Conservation (phyloP, 768 basidiomycete genomes). For the Gelatoporia subvermispora region DNA sequence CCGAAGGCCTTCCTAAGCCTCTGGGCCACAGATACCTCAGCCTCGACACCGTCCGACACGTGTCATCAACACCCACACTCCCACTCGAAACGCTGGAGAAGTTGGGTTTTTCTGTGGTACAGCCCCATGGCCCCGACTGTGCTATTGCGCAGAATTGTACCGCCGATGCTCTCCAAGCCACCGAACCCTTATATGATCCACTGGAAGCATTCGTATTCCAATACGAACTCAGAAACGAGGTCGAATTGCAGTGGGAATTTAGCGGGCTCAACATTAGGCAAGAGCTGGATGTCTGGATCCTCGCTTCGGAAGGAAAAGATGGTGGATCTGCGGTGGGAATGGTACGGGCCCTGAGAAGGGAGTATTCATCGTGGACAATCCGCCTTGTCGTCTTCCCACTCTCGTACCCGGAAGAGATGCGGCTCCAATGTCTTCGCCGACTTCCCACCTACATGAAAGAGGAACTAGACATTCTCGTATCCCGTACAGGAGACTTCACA, state of each 20-base stretch:
- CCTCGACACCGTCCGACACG: too few relatives aligned
- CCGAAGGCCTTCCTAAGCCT: too few relatives aligned
- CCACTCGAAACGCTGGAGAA: neutral
- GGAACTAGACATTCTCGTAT: constrained; percentile 1
- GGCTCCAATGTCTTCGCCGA: neutral
- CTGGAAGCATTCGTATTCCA: constrained; percentile 1
- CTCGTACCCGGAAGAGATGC: constrained; percentile 10
- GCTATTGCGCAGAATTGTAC: neutral
- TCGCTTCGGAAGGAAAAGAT: constrained; percentile 22
- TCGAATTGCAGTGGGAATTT: constrained; percentile 13
- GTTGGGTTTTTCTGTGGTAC: neutral
- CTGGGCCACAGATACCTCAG: too few relatives aligned
- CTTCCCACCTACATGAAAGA: neutral
- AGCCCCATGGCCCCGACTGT: neutral
- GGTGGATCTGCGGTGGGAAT: constrained; percentile 30
- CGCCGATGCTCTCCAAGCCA: neutral
- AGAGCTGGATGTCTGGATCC: constrained; percentile 23
- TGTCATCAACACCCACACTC: too few relatives aligned
- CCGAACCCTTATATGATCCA: neutral
- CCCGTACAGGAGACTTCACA: neutral
- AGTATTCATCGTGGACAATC: constrained; percentile 28
- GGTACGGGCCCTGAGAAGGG: constrained; percentile 24
- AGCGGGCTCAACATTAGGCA: constrained; percentile 4
- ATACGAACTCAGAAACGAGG: constrained; percentile 15
- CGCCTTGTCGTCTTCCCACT: constrained; percentile 24